These are phyloP conservation scores for Pythium phragmitis DNA, from an alignment of 352 stramenopile species.

Conservation along the genomic window DNA sequence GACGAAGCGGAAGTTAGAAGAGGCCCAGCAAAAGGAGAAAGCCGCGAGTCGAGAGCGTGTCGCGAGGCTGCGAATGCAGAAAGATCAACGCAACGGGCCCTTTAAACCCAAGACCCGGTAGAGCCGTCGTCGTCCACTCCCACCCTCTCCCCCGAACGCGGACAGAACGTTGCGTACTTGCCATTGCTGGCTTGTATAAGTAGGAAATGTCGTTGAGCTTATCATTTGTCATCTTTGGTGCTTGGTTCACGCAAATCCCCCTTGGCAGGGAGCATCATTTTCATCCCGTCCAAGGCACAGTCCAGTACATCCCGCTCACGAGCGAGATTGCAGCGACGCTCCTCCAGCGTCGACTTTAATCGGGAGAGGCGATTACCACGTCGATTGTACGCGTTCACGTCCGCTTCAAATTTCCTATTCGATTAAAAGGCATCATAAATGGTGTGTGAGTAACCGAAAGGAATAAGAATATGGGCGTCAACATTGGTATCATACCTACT, in stretches of 20 bases:
- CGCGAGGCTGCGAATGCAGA: conserved; percentile 55
- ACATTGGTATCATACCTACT: conserved; percentile 25
- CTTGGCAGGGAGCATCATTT: conserved; percentile 31
- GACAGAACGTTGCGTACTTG: conserved; percentile 1
- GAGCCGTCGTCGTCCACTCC: neutral
- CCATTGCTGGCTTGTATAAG: conserved; percentile 1
- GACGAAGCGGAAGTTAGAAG: conserved; percentile 56
- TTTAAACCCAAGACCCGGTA: conserved; percentile 16
- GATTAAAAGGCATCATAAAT: neutral
- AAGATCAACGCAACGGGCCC: conserved; percentile 24
- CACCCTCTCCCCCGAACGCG: neutral
- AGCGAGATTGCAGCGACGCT: conserved; percentile 29
- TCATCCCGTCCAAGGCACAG: conserved; percentile 40
- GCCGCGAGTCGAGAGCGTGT: conserved; percentile 71
- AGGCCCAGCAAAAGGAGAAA: conserved; percentile 63
- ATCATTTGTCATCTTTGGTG: neutral
- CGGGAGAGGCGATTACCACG: neutral
- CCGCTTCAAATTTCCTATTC: conserved; percentile 24
- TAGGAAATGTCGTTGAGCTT: conserved; percentile 9
- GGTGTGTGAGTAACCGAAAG: too few relatives aligned
- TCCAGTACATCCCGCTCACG: conserved; percentile 38
- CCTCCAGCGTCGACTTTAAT: neutral
- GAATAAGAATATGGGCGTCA: too few relatives aligned
- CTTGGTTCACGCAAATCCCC: conserved; percentile 33
- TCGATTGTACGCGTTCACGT: neutral